A percentile compares a stretch with the other conserved stretches of the same genome.
These are phyloP conservation scores for Xylariaceae sp. DNA, from an alignment of 2,329 filamentous ascomycete species.

Conservation along the genomic window DNA sequence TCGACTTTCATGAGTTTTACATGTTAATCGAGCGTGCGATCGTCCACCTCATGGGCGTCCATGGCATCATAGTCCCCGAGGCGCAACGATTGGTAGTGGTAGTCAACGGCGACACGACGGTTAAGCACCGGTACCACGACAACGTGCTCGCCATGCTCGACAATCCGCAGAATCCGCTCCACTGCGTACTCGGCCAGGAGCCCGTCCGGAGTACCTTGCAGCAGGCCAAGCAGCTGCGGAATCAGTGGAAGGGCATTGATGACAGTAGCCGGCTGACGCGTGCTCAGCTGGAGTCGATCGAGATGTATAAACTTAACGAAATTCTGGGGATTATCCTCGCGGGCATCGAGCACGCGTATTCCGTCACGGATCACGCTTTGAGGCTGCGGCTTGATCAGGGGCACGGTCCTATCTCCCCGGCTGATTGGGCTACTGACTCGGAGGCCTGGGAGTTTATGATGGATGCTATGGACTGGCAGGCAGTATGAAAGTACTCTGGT, in stretches of 20 bases:
- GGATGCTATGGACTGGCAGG: slow-evolving; percentile 58
- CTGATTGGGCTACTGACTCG: slow-evolving; percentile 31
- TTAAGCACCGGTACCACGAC: slow-evolving; percentile 60
- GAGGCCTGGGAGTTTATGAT: slow-evolving; percentile 55
- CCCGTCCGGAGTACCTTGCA: slow-evolving; percentile 56
- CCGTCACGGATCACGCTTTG: slow-evolving; percentile 46
- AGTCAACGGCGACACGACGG: slow-evolving; percentile 6
- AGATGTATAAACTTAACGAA: slow-evolving; percentile 57
- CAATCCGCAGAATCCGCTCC: slow-evolving; percentile 52
- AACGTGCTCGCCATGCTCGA: slow-evolving; percentile 64
- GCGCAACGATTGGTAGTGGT: too few species aligned
- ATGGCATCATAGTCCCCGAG: slow-evolving; percentile 48
- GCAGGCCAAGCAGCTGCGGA: slow-evolving; percentile 65
- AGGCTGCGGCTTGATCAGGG: slow-evolving; percentile 18
- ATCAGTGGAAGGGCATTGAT: slow-evolving; percentile 68
- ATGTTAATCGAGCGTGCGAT: slow-evolving; percentile 67
- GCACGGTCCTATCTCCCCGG: slow-evolving; percentile 13
- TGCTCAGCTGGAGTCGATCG: slow-evolving; percentile 39
- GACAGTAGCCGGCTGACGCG: slow-evolving; percentile 29
- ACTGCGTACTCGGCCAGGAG: slow-evolving; percentile 50
- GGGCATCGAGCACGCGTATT: slow-evolving; percentile 57
- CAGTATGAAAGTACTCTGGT: too few species aligned
- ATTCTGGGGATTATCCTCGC: slow-evolving; percentile 56
- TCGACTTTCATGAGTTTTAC: slow-evolving; percentile 76
- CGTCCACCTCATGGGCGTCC: slow-evolving; percentile 62